Conservation (phyloP, 1,284 basidiomycete genomes). For the Takashimella koratensis region DNA sequence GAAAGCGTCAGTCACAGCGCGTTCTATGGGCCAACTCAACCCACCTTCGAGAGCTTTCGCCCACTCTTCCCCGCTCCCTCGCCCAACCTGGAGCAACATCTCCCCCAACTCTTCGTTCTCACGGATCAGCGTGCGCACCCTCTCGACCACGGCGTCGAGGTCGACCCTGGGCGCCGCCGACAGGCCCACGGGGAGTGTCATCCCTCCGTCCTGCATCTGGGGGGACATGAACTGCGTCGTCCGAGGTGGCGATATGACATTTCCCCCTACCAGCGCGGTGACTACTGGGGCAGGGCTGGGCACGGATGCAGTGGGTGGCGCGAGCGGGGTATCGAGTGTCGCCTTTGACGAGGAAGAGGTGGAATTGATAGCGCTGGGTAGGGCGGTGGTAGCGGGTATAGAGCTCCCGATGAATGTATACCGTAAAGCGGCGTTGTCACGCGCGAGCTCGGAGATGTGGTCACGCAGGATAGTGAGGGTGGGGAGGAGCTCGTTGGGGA, state of each 20-base stretch:
- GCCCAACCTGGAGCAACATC: slow-evolving; percentile 38
- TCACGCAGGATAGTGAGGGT: slow-evolving; percentile 27
- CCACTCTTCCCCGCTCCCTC: slow-evolving; percentile 26
- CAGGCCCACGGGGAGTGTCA: not conserved
- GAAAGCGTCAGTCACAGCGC: too few relatives aligned
- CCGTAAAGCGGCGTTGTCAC: slow-evolving; percentile 43
- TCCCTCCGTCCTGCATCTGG: not conserved
- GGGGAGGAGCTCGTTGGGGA: slow-evolving; percentile 33
- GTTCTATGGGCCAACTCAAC: slow-evolving; percentile 2
- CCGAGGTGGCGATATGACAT: not conserved
- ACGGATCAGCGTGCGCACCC: slow-evolving; percentile 34
- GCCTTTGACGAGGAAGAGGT: not conserved
- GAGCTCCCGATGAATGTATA: slow-evolving; percentile 35
- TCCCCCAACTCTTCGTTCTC: slow-evolving; percentile 47
- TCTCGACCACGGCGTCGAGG: slow-evolving; percentile 31
- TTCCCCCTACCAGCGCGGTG: not conserved
- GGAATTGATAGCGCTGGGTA: not conserved
- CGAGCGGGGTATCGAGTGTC: not conserved
- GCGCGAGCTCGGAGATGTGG: slow-evolving; percentile 38
- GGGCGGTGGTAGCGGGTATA: not conserved
- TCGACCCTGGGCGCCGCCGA: slow-evolving; percentile 15
- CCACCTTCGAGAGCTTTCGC: slow-evolving; percentile 34
- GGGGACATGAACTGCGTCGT: not conserved
- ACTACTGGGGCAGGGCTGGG: not conserved
- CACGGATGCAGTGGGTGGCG: not conserved